Conservation (phyloP, 1,284 basidiomycete species). For the Ustilago bromivora region DNA sequence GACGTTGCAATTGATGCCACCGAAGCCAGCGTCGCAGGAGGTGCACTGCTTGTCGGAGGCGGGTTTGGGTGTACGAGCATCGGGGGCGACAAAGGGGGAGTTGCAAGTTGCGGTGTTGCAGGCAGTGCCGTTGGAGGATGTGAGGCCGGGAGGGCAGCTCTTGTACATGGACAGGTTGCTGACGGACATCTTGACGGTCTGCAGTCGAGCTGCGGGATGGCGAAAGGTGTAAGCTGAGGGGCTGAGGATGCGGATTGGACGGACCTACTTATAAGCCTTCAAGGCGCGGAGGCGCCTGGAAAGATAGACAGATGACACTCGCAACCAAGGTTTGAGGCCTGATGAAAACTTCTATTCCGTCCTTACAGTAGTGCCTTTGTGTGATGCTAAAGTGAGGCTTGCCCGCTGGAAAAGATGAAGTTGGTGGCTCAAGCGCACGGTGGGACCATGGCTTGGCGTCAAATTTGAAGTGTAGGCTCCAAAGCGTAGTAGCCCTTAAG, state of each 20-base stretch:
- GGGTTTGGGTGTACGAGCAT: slow-evolving; percentile 41
- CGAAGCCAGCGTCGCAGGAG: slow-evolving; percentile 53
- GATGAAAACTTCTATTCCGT: not conserved
- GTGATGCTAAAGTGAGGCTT: not conserved
- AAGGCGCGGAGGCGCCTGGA: too few species aligned
- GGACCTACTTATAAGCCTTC: slow-evolving; percentile 7
- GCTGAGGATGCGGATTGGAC: not conserved
- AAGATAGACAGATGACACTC: too few species aligned
- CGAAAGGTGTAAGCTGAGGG: not conserved
- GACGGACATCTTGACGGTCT: slow-evolving; percentile 35
- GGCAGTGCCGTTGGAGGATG: slow-evolving; percentile 39
- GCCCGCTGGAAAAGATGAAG: not conserved
- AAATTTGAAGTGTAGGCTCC: not conserved
- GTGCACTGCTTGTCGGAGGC: slow-evolving; percentile 32
- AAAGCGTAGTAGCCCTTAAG: not conserved
- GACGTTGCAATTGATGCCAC: slow-evolving; percentile 62
- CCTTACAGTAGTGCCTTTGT: not conserved
- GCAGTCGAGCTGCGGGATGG: not conserved
- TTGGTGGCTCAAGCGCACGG: not conserved
- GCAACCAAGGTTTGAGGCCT: too few species aligned
- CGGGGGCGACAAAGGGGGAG: slow-evolving; percentile 49
- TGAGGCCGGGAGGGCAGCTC: slow-evolving; percentile 55
- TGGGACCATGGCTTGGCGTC: not conserved
- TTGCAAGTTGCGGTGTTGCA: slow-evolving; percentile 58
- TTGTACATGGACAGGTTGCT: slow-evolving; percentile 47